Evolutionary conservation across 2,329 filamentous ascomycete genomes (phyloP).

Genomic region (Stemphylium vesicarium): DNA sequence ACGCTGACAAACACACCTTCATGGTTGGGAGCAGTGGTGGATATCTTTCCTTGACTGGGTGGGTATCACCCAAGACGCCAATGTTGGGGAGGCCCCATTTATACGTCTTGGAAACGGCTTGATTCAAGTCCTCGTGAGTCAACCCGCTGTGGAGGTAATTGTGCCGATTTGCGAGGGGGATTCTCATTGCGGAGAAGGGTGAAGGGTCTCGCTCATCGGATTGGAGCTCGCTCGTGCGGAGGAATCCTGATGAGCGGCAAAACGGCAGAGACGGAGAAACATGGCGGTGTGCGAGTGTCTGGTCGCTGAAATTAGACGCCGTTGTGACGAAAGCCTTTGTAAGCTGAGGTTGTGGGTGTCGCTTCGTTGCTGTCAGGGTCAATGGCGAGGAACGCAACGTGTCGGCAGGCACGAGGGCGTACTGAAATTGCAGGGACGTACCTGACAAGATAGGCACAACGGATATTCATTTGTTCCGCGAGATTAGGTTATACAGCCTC

Average conservation of each 20-base stretch:
- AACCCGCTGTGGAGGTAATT: slow-evolving; percentile 1
- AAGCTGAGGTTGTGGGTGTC: neutral
- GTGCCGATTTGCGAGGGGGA: neutral
- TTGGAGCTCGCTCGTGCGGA: neutral
- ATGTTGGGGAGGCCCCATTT: slow-evolving; percentile 14
- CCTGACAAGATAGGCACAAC: neutral
- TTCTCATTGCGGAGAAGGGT: neutral
- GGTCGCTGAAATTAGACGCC: neutral
- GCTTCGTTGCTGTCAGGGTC: neutral
- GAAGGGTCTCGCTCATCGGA: neutral
- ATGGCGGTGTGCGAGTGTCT: neutral
- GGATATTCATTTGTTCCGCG: neutral
- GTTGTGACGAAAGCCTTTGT: neutral
- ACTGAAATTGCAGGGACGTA: neutral
- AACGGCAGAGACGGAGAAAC: neutral
- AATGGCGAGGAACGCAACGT: neutral
- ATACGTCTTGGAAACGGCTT: slow-evolving; percentile 6
- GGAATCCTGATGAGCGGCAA: neutral
- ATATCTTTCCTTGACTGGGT: slow-evolving; percentile 7
- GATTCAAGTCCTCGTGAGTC: neutral
- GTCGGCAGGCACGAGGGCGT: neutral
- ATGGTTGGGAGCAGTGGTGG: slow-evolving; percentile 5
- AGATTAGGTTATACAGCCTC: neutral
- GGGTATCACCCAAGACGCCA: slow-evolving; percentile 9
- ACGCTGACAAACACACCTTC: slow-evolving; percentile 30